These are phyloP conservation scores for Phaeodactylum tricornutum DNA, from an alignment of 108 stramenopile genomes.

Conservation along the genomic window DNA sequence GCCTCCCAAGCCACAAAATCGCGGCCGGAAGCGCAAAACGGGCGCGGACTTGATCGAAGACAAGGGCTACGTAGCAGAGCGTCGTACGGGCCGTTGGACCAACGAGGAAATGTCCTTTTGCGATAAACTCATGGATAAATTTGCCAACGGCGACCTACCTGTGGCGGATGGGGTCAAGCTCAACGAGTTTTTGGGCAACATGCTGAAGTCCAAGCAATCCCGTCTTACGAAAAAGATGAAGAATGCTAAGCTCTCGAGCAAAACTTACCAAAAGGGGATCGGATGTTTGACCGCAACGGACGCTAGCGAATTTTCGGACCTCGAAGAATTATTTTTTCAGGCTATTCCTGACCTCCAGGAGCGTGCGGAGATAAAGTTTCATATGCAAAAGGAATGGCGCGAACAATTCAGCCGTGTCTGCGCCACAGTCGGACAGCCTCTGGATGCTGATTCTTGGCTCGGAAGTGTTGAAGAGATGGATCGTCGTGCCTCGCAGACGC, in stretches of 20 bases:
- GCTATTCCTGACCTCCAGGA: constrained; percentile 56
- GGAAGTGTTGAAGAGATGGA: constrained; percentile 73
- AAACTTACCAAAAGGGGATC: constrained; percentile 24
- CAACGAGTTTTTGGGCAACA: constrained; percentile 74
- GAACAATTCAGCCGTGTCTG: constrained; percentile 62
- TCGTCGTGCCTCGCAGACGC: constrained; percentile 53
- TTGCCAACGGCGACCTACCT: constrained; percentile 59
- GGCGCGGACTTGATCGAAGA: constrained; percentile 6
- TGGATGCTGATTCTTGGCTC: constrained; percentile 64
- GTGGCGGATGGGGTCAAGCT: constrained; percentile 64
- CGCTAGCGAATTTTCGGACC: constrained; percentile 42
- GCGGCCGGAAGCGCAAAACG: constrained; percentile 16
- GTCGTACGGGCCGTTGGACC: constrained; percentile 78
- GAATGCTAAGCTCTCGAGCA: constrained; percentile 71
- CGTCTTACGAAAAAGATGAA: constrained; percentile 91
- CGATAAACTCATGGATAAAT: constrained; percentile 61
- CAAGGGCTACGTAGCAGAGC: constrained; percentile 19
- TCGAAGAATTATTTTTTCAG: constrained; percentile 51
- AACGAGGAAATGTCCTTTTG: constrained; percentile 63
- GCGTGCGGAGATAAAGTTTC: constrained; percentile 71
- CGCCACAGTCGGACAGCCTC: constrained; percentile 37
- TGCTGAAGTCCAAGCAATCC: constrained; percentile 84
- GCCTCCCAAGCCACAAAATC: not conserved
- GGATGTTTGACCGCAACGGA: constrained; percentile 37
- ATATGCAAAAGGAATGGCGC: constrained; percentile 83